Evolutionary conservation across 2,329 filamentous ascomycete genomes (phyloP).

Genomic region (Aspergillus floridensis): DNA sequence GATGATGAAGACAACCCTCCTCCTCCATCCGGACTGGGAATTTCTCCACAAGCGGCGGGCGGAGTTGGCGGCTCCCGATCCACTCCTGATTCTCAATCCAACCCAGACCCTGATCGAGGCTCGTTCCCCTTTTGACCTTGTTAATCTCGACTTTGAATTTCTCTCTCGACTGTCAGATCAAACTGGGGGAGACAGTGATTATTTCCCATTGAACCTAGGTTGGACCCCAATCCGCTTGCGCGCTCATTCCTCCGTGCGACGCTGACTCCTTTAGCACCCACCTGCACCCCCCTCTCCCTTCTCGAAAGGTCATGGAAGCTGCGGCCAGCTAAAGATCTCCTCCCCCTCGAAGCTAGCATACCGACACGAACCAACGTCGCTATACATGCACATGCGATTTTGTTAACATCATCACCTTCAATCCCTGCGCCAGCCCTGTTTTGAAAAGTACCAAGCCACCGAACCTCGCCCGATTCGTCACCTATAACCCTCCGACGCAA

Average conservation of each 20-base stretch:
- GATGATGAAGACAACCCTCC: not conserved
- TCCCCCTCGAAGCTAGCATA: slow-evolving; percentile 11
- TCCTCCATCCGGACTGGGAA: slow-evolving; percentile 6
- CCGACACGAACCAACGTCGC: slow-evolving; percentile 7
- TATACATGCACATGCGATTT: slow-evolving; percentile 19
- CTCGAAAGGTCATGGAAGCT: slow-evolving; percentile 21
- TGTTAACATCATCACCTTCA: slow-evolving; percentile 3
- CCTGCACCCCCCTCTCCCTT: not conserved
- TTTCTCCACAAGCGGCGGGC: slow-evolving; percentile 30
- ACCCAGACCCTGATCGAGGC: slow-evolving; percentile 2
- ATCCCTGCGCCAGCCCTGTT: not conserved
- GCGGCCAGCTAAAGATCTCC: slow-evolving; percentile 21
- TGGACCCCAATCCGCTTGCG: not conserved
- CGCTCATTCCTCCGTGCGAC: slow-evolving; percentile 3
- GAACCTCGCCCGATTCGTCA: slow-evolving; percentile 8
- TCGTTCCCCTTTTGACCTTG: slow-evolving; percentile 6
- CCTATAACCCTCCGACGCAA: slow-evolving; percentile 34
- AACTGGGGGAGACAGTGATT: not conserved
- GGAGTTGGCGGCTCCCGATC: slow-evolving; percentile 24
- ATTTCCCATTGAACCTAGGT: slow-evolving; percentile 4
- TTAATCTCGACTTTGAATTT: slow-evolving; percentile 1
- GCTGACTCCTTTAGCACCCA: slow-evolving; percentile 9
- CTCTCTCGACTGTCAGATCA: not conserved
- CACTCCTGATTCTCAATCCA: slow-evolving; percentile 22
- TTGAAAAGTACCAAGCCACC: not conserved